These are phyloP conservation scores for Cryptosporidium ubiquitum DNA, from an alignment of 169 alveolate genomes.

Conservation along the genomic window DNA sequence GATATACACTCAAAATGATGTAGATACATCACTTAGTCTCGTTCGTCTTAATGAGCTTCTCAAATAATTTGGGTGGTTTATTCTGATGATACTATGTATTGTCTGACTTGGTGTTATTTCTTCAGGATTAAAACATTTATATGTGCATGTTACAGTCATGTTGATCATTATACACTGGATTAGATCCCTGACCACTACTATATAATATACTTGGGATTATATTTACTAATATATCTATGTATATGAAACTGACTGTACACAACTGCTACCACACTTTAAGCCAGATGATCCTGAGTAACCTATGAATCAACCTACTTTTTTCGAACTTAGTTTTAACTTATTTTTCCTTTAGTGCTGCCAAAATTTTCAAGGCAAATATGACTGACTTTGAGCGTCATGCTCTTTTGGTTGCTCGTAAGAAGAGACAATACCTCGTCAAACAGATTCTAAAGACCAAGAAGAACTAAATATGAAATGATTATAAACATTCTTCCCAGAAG, in stretches of 20 bases:
- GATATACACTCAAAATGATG: constrained; percentile 22
- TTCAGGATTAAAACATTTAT: not conserved
- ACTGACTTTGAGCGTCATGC: constrained; percentile 90
- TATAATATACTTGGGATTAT: not conserved
- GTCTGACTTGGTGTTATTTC: constrained; percentile 32
- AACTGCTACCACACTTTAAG: not conserved
- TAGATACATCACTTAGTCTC: constrained; percentile 54
- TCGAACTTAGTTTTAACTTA: not conserved
- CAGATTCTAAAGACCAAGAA: constrained; percentile 29
- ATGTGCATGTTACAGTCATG: not conserved
- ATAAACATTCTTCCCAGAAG: not conserved
- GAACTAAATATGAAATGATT: constrained; percentile 5
- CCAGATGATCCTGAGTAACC: not conserved
- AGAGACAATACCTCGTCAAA: constrained; percentile 63
- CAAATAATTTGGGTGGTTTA: not conserved
- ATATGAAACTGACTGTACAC: not conserved
- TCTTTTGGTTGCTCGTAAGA: constrained; percentile 81
- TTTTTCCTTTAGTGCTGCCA: constrained; percentile 50
- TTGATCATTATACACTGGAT: not conserved
- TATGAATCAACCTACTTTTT: not conserved
- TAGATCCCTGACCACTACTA: not conserved
- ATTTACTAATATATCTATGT: not conserved
- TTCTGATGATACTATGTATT: constrained; percentile 48
- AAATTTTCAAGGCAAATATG: constrained; percentile 77
- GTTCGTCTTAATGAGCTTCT: constrained; percentile 59